Evolutionary conservation across 257 asterid species (phyloP).

Genomic region (Solanum lycopersicoides): DNA sequence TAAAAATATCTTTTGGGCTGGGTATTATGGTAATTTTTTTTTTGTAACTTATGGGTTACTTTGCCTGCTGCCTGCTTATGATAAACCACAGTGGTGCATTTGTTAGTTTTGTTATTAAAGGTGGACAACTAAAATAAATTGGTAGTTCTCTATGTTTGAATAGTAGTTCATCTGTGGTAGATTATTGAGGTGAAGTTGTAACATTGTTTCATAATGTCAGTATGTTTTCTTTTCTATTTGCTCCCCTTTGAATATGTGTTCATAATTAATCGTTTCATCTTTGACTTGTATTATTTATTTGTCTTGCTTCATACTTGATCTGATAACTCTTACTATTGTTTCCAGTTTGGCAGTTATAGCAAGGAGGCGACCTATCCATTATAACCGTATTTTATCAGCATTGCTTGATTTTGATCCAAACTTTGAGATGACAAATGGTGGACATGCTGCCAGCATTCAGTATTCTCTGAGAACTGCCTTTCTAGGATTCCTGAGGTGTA

Average conservation of each 20-base stretch:
- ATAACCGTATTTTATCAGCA: slow-evolving; percentile 48
- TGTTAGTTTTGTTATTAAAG: not conserved
- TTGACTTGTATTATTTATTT: not conserved
- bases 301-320: not conserved
- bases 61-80: not conserved
- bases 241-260: not conserved
- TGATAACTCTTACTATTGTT: not conserved
- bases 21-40: not conserved
- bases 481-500: slow-evolving; percentile 88
- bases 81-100: not conserved
- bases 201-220: not conserved
- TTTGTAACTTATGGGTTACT: not conserved
- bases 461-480: slow-evolving; percentile 85
- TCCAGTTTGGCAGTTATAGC: slow-evolving; percentile 90
- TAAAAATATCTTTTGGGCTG: not conserved
- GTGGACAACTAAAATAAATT: not conserved
- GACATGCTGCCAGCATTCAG: slow-evolving; percentile 71
- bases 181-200: not conserved
- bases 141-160: not conserved
- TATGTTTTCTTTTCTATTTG: not conserved
- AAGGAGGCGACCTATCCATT: slow-evolving; percentile 70
- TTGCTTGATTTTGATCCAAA: slow-evolving; percentile 60
- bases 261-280: not conserved
- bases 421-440: slow-evolving; percentile 51
- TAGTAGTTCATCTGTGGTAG: not conserved